Evolutionary conservation across 2,329 filamentous ascomycete genomes (phyloP).

Genomic region (Blastomyces silverae): DNA sequence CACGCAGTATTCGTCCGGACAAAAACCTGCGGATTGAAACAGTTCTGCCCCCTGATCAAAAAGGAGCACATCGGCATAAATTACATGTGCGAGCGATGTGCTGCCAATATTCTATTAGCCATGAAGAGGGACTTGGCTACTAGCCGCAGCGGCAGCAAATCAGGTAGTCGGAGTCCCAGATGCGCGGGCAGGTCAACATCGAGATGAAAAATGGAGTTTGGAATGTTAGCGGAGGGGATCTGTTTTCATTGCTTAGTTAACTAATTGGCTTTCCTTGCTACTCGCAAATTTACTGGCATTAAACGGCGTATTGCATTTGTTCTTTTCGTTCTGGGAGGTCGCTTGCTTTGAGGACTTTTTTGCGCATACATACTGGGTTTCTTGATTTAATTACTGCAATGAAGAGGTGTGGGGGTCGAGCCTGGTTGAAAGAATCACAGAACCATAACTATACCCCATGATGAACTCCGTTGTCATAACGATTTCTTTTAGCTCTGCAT

Average conservation of each 20-base stretch:
- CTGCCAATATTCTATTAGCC: conserved; percentile 17
- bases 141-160: background rate
- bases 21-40: conserved; percentile 21
- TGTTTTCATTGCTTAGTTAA: background rate
- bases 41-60: conserved; percentile 18
- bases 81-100: conserved; percentile 21
- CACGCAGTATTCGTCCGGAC: conserved; percentile 19
- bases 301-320: background rate
- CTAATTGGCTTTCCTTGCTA: background rate
- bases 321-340: background rate
- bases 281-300: background rate
- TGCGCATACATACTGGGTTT: background rate
- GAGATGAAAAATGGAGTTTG: background rate
- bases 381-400: background rate
- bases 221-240: background rate
- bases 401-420: background rate
- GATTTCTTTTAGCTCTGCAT: background rate
- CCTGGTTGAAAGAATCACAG: background rate
- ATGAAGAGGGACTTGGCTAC: conserved; percentile 14
- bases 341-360: background rate
- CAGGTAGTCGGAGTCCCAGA: background rate
- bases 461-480: background rate
- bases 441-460: background rate
- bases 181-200: background rate
- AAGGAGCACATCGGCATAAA: conserved; percentile 7